Percentiles rank a stretch among this genome's conserved stretches.
Evolutionary conservation across 2,329 filamentous ascomycete species (phyloP).

Genomic region (Bipolaris zeicola): DNA sequence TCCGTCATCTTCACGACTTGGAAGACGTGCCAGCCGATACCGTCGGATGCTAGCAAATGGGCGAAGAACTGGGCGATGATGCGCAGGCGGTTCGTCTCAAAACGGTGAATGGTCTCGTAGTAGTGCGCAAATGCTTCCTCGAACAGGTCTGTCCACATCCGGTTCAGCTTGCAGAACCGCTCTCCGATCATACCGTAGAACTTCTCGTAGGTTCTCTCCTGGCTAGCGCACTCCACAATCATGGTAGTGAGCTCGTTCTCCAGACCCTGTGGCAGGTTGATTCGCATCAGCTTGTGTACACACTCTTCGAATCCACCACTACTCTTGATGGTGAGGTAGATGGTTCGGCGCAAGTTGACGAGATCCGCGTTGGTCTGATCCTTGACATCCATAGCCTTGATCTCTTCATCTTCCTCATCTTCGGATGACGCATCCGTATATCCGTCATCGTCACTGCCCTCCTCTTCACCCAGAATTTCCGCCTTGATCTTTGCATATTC

Average conservation of each 20-base stretch:
- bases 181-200: slow-evolving; percentile 96
- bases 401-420: slow-evolving; percentile 76
- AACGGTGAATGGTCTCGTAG: slow-evolving; percentile 96
- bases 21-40: slow-evolving; percentile 89
- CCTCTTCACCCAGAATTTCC: slow-evolving; percentile 84
- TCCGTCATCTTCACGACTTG: slow-evolving; percentile 88
- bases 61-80: slow-evolving; percentile 97
- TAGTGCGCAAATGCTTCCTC: slow-evolving; percentile 89
- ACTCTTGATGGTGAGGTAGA: slow-evolving; percentile 97
- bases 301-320: slow-evolving; percentile 96
- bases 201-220: slow-evolving; percentile 96
- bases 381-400: slow-evolving; percentile 91
- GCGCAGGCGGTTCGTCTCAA: slow-evolving; percentile 91
- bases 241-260: slow-evolving; percentile 93
- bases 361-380: slow-evolving; percentile 96
- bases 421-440: slow-evolving; percentile 69
- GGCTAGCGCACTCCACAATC: slow-evolving; percentile 95
- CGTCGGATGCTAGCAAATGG: slow-evolving; percentile 84
- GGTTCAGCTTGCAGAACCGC: slow-evolving; percentile 93
- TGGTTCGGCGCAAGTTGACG: slow-evolving; percentile 89
- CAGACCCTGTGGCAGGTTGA: slow-evolving; percentile 83
- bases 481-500: slow-evolving; percentile 89
- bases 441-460: slow-evolving; percentile 72
- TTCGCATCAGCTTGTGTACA: slow-evolving; percentile 89
- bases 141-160: slow-evolving; percentile 91